phyloP scores from a whole-genome alignment of 176 grass and related monocot species.

The Eragrostis curvula region DNA sequence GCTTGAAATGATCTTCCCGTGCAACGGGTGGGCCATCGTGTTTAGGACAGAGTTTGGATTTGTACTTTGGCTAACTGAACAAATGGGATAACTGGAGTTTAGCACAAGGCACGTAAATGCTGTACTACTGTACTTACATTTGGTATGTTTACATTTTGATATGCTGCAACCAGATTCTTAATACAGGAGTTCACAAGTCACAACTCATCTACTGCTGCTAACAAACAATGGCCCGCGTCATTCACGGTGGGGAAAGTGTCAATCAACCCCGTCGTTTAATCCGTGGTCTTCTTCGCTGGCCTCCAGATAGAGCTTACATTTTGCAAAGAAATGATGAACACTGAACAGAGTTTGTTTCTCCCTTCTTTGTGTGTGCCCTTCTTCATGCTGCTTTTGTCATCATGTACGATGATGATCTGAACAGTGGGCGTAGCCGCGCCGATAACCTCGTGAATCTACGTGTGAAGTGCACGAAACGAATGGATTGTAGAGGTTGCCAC shows the following conservation, averaged over 20 bases:
- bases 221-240: neutral
- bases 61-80: too few species aligned
- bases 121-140: too few species aligned
- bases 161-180: too few species aligned
- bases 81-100: too few species aligned
- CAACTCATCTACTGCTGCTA: too few species aligned
- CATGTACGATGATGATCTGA: neutral
- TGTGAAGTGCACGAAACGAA: neutral
- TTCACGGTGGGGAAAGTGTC: neutral
- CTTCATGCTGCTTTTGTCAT: constrained; percentile 10
- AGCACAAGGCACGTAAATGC: too few species aligned
- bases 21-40: too few species aligned
- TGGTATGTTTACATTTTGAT: too few species aligned
- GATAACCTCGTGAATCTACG: neutral
- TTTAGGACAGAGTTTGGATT: too few species aligned
- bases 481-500: neutral
- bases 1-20: too few species aligned
- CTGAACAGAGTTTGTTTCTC: neutral
- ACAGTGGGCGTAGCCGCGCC: neutral
- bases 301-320: neutral
- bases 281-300: neutral
- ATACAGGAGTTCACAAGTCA: too few species aligned
- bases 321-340: neutral
- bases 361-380: neutral
- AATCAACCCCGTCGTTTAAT: neutral